Evolutionary conservation across 495 filamentous ascomycete genomes (phyloP).

Genomic region (Podospora fimiseda): DNA sequence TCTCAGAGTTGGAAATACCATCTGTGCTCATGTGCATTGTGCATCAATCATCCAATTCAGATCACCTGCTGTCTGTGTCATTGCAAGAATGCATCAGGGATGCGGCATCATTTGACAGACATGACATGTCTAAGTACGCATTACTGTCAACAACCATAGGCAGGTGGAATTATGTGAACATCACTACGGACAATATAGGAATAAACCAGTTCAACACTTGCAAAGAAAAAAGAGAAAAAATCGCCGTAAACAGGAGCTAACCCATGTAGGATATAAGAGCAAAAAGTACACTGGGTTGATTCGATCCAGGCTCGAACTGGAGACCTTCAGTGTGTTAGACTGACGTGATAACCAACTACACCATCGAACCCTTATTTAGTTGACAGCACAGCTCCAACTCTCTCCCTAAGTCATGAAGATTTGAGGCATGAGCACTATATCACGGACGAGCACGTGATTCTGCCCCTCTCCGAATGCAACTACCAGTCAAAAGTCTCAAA

Average conservation of each 20-base stretch:
- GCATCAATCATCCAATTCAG: neutral
- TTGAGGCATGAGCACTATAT: neutral
- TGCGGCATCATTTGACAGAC: too few species aligned
- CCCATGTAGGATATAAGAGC: neutral
- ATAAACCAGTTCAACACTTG: neutral
- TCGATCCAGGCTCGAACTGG: conserved; percentile 25
- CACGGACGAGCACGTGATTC: conserved; percentile 23
- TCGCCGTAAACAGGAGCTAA: neutral
- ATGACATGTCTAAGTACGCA: too few species aligned
- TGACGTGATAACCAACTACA: conserved; percentile 30
- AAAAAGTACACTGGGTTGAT: conserved; percentile 14
- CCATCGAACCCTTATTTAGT: conserved; percentile 17
- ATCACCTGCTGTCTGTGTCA: neutral
- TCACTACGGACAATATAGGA: too few species aligned
- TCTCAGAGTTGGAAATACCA: too few species aligned
- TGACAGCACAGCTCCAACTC: neutral
- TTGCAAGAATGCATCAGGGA: too few species aligned
- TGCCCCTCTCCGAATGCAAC: conserved; percentile 1
- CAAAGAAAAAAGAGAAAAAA: neutral
- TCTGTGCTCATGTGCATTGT: too few species aligned
- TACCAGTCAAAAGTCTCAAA: conserved; percentile 9
- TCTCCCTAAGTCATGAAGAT: neutral
- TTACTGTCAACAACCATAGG: too few species aligned
- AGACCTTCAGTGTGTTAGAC: conserved; percentile 25
- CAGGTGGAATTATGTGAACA: too few species aligned